Percentiles rank a stretch among this genome's conserved stretches.
phyloP scores from a whole-genome alignment of 1,284 basidiomycete genomes.

The Apiotrichum domesticum region DNA sequence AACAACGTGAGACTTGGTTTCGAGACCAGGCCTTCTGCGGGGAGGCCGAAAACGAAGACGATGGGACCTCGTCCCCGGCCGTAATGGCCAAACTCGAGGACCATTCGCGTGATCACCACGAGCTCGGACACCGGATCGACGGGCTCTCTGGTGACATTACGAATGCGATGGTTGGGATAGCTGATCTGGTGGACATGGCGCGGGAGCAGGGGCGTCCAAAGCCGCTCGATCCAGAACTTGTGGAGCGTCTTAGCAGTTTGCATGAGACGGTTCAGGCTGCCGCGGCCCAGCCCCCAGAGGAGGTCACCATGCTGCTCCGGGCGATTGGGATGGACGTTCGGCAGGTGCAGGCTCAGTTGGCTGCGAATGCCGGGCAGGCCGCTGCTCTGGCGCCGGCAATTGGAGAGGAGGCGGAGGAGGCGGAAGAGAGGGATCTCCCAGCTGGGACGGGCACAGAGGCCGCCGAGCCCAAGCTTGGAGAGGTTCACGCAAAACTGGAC shows the following conservation, averaged over 20 bases:
- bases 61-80: not conserved
- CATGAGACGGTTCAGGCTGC: not conserved
- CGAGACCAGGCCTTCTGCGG: conserved; percentile 5
- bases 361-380: not conserved
- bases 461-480: conserved; percentile 10
- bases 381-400: not conserved
- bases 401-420: conserved; percentile 10
- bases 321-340: conserved; percentile 6
- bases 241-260: conserved; percentile 4
- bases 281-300: not conserved
- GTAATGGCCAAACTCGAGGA: conserved; percentile 24
- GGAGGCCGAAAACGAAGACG: conserved; percentile 14
- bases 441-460: conserved; percentile 4
- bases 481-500: conserved; percentile 38
- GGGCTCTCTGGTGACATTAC: conserved; percentile 24
- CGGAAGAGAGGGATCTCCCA: not conserved
- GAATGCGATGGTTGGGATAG: conserved; percentile 5
- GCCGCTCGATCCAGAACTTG: conserved; percentile 49
- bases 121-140: conserved; percentile 23
- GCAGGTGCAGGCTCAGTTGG: conserved; percentile 4
- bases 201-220: not conserved
- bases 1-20: not conserved
- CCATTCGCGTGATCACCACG: conserved; percentile 24
- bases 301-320: conserved; percentile 3
- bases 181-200: not conserved